A percentile compares a stretch with the other conserved stretches of the same genome.
Evolutionary conservation across 1,284 basidiomycete genomes (phyloP).

Genomic region (Phlebopus sp.): DNA sequence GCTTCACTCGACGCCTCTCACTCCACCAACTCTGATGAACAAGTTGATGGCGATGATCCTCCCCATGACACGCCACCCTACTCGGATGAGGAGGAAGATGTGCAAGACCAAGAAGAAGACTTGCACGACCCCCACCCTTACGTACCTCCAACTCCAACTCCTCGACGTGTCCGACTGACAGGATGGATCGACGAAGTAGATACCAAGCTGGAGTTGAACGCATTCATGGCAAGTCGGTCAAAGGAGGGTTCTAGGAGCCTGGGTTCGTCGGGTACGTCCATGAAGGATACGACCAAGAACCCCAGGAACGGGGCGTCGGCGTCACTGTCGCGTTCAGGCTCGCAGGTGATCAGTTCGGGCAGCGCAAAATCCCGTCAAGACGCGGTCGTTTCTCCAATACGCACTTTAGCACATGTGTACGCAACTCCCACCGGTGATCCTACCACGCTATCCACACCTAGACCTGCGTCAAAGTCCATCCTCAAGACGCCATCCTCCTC

Average conservation of each 20-base stretch:
- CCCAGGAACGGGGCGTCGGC: too few species aligned
- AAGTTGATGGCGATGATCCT: too few species aligned
- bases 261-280: not conserved
- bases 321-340: too few species aligned
- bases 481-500: too few species aligned
- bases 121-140: not conserved
- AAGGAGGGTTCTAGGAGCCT: not conserved
- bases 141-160: constrained; percentile 16
- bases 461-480: too few species aligned
- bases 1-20: not conserved
- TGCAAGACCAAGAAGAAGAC: not conserved
- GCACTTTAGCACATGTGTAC: too few species aligned
- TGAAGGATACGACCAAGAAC: not conserved
- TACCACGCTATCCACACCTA: too few species aligned
- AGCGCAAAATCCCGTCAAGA: too few species aligned
- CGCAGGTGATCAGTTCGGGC: too few species aligned
- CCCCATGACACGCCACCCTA: too few species aligned
- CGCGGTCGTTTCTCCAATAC: too few species aligned
- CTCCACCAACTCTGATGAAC: not conserved
- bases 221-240: constrained; percentile 37
- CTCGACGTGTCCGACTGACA: constrained; percentile 41
- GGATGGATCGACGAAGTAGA: constrained; percentile 56
- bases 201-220: constrained; percentile 45
- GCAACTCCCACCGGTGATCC: too few species aligned
- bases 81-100: not conserved